Evolutionary conservation across 2,329 filamentous ascomycete genomes (phyloP).

Genomic region (Apiospora hydei): DNA sequence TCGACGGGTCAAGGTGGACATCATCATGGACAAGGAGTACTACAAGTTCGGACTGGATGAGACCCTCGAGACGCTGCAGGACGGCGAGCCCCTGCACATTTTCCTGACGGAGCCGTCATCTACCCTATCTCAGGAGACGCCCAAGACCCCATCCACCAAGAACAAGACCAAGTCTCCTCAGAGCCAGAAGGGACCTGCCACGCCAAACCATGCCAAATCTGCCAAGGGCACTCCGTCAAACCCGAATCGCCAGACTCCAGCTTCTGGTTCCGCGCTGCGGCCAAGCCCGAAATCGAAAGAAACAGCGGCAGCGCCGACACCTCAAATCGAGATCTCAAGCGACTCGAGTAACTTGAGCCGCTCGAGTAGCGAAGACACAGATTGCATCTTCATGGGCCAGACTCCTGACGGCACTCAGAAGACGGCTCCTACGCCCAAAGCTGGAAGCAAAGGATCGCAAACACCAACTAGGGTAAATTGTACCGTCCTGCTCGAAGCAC

Average conservation of each 20-base stretch:
- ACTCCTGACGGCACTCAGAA: background rate
- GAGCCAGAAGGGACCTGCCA: background rate
- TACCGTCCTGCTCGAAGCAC: background rate
- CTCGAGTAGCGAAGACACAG: background rate
- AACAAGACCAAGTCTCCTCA: background rate
- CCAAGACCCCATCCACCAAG: background rate
- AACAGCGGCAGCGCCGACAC: background rate
- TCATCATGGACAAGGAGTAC: background rate
- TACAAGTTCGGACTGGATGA: background rate
- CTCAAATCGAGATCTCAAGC: background rate
- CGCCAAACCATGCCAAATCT: background rate
- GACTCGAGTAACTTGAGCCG: background rate
- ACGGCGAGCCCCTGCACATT: background rate
- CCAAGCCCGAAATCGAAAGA: background rate
- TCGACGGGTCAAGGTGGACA: background rate
- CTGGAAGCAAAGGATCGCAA: background rate
- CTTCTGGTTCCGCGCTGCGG: background rate
- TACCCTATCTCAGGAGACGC: background rate
- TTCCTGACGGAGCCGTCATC: conserved; percentile 13
- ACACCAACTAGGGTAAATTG: background rate
- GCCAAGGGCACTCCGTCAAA: background rate
- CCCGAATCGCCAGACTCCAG: no score
- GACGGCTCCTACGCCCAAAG: background rate
- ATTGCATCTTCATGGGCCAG: background rate
- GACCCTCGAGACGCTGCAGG: background rate